These are phyloP conservation scores for Ettlia oleoabundans DNA, from an alignment of 139 green algal species.

Conservation along the genomic window DNA sequence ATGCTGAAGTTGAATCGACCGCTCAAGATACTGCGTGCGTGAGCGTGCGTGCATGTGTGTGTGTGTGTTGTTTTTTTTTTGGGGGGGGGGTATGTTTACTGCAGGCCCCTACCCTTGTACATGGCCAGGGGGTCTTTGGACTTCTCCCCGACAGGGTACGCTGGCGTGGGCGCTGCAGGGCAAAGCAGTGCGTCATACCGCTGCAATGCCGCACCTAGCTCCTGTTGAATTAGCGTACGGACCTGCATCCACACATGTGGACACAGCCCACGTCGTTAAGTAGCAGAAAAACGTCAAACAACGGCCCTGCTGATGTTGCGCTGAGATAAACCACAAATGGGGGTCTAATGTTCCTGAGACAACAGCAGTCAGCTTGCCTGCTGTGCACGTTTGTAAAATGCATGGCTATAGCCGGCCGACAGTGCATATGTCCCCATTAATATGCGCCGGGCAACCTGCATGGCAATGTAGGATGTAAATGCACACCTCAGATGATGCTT, in stretches of 20 bases:
- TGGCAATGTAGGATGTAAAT: neutral
- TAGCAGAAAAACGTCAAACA: no score
- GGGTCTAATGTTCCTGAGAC: neutral
- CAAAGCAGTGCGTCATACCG: conserved; percentile 78
- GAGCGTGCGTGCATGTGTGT: neutral
- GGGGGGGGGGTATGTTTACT: no score
- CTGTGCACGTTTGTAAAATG: conserved; percentile 96
- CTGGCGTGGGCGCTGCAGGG: conserved; percentile 85
- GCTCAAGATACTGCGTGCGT: no score
- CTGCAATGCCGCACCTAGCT: conserved; percentile 68
- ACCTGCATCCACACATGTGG: conserved; percentile 61
- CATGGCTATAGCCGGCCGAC: conserved; percentile 95
- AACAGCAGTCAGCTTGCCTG: conserved; percentile 60
- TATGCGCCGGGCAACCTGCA: conserved; percentile 94
- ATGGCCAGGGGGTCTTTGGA: conserved; percentile 86
- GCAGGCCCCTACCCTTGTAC: conserved; percentile 67
- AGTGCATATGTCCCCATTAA: conserved; percentile 98
- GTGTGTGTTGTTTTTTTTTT: no score
- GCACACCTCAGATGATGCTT: neutral
- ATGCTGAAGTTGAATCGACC: no score
- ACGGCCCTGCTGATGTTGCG: no score
- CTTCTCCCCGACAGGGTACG: conserved; percentile 90
- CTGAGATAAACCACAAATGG: neutral
- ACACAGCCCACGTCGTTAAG: no score
- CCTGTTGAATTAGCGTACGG: conserved; percentile 82